Evolutionary conservation across 164 flowering plant genomes (phyloP), one percentile per base, ranked within the genome.

Genomic region (Houttuynia cordata): DNA sequence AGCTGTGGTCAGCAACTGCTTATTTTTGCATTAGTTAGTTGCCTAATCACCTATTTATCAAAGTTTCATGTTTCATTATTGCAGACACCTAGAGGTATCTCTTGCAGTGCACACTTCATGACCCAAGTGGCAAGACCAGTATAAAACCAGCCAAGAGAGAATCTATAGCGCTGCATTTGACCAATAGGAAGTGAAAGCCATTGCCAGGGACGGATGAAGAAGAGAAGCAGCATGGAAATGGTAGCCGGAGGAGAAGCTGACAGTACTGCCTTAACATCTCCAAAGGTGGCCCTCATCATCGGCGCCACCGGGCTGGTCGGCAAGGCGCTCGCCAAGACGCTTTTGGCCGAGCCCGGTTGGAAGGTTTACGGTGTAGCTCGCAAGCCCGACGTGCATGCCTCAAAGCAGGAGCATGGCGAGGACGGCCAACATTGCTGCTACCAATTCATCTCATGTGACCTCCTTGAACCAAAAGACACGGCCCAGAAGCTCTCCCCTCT

Each of bases 221-320:
- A 30, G 37, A 6, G 37, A 30, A 30, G 37, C 6, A 30, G 37
- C 37, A 30, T 30, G 6, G 6, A 30, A 42, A 42, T 42, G 49
- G 14, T 42, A 10, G 49, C 49, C 49, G 49, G 12, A 42, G 49
- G 17, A 42, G 49, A 42, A 10, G 49, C 1, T 10, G 49, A 42
- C 12, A 14, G 14, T 14, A 10, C 8, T 42, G 49, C 12, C 49
- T 14, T 14, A 3, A 12, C 49, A 42, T 14, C 49, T 42, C 49
- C 49, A 14, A 42, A 63, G 69, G 91, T 87, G 3, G 95, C 92
- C 0, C 64, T 79, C 62, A 82, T 91, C 67, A 80, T 83, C 55
- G 97, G 97, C 8, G 94, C 74, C 4, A 88, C 96, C 0, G 97
- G 97, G 53, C 76, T 91, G 0, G 97, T 88, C 0, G 97, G 97